Base-by-base conservation (phyloP, 495 filamentous ascomycete genomes). In the Thozetella sp. region DNA sequence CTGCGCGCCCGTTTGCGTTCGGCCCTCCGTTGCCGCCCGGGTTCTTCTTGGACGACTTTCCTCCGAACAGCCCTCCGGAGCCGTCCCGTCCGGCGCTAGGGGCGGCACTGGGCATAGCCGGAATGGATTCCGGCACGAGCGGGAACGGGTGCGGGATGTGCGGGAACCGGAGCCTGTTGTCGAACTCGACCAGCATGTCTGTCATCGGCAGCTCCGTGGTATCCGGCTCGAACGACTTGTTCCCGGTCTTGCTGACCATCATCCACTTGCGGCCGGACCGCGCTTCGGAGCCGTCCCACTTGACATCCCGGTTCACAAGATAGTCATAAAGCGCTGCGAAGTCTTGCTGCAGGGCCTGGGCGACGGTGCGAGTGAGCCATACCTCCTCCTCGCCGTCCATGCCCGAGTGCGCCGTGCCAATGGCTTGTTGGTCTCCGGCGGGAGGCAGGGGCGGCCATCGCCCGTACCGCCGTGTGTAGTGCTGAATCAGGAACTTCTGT, bases 81-180 rank as follows among this genome's bases (percentile, higher is more conserved):
- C 50, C 46, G 15, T 57, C 57, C 34, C 61, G 59, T 25, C 57
- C 45, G 40, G 19, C 51, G 37, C 26, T 13, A 61, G 55, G 13
- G 43, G 45, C 22, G 12, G 60, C 30, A 9, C 54, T 45, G 19
- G 66, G 57, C 2, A 66, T 48, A 0, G 76, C 74, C 23, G 74
- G 68, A 46, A 80, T 79, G 2, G 78, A 72, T 11, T 77, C 73
- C 20, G 89, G 89, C 1, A 88, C 79, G 0, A 92, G 74, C 1
- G 89, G 88, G 61, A 88, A 90, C 1, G 88, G 88, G 55, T 87
- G 80, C 2, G 89, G 88, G 43, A 91, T 88, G 56, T 89, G 88
- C 4, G 86, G 83, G 64, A 81, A 88, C 25, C 79, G 78, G 61
- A 87, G 74, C 34, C 75, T 72, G 52, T 87, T 86, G 68, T 92